phyloP scores from a whole-genome alignment of 2,329 filamentous ascomycete genomes.

The Fusarium bactridioides region DNA sequence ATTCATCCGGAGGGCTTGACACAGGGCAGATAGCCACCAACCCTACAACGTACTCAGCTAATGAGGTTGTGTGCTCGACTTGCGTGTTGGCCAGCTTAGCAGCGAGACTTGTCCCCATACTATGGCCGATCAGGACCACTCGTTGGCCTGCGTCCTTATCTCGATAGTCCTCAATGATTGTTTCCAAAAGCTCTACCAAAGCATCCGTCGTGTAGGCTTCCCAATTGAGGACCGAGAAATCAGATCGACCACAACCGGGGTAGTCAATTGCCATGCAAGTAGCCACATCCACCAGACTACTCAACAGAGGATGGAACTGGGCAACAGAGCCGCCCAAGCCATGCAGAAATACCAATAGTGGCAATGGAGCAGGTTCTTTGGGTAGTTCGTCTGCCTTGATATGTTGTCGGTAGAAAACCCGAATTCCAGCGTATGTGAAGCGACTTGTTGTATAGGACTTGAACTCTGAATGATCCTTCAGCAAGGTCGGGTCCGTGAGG shows the following conservation, averaged over 20 bases:
- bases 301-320: constrained; percentile 84
- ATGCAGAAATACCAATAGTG: constrained; percentile 89
- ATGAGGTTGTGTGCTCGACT: constrained; percentile 54
- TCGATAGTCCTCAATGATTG: constrained; percentile 76
- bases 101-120: constrained; percentile 84
- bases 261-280: constrained; percentile 86
- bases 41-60: constrained; percentile 74
- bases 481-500: constrained; percentile 76
- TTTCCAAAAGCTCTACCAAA: constrained; percentile 76
- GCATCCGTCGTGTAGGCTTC: constrained; percentile 81
- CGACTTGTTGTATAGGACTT: constrained; percentile 75
- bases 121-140: constrained; percentile 85
- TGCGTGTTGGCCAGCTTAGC: constrained; percentile 68
- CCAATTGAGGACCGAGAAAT: constrained; percentile 75
- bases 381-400: constrained; percentile 84
- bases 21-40: constrained; percentile 84
- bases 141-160: constrained; percentile 71
- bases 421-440: constrained; percentile 77
- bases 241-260: constrained; percentile 86
- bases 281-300: constrained; percentile 81
- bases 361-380: constrained; percentile 74
- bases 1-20: constrained; percentile 66
- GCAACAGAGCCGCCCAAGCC: constrained; percentile 91
- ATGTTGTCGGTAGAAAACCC: constrained; percentile 85
- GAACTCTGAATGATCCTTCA: constrained; percentile 78